A percentile compares a stretch with the other conserved stretches of the same genome.
Conservation (phyloP, 2,329 filamentous ascomycete species). For the Decorospora gaudefroyi region DNA sequence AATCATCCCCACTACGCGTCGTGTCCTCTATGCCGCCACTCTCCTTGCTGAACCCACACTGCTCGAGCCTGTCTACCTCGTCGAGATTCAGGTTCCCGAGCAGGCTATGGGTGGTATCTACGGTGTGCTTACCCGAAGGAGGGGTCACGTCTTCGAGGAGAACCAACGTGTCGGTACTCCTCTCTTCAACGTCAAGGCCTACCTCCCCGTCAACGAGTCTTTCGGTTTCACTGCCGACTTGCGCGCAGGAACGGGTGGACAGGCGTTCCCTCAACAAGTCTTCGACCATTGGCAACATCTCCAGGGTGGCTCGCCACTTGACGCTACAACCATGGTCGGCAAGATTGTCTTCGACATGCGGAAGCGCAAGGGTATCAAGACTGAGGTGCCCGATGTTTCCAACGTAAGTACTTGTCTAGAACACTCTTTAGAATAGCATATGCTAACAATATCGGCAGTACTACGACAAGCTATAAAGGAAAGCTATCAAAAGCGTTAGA, state of each 20-base stretch:
- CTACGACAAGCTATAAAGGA: slow-evolving; percentile 95
- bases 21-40: slow-evolving; percentile 91
- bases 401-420: slow-evolving; percentile 71
- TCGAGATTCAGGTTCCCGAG: slow-evolving; percentile 99
- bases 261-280: slow-evolving; percentile 98
- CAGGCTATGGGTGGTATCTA: slow-evolving; percentile 99
- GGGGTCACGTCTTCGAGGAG: slow-evolving; percentile 99
- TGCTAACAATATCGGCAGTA: slow-evolving; percentile 66
- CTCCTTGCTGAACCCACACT: slow-evolving; percentile 90
- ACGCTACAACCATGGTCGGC: slow-evolving; percentile 80
- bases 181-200: slow-evolving; percentile 99
- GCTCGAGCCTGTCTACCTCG: slow-evolving; percentile 96
- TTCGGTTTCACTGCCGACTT: slow-evolving; percentile 99
- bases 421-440: neutral
- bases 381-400: slow-evolving; percentile 86
- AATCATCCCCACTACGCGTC: slow-evolving; percentile 96
- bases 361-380: slow-evolving; percentile 99
- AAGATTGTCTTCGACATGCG: slow-evolving; percentile 85
- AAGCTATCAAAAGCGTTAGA: slow-evolving; percentile 52
- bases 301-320: slow-evolving; percentile 89
- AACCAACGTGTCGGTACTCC: slow-evolving; percentile 98
- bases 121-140: slow-evolving; percentile 93
- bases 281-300: slow-evolving; percentile 99
- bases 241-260: slow-evolving; percentile 87
- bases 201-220: slow-evolving; percentile 94